Conservation (phyloP, 148 eudicot genomes). For the Hydrangea macrophylla region DNA sequence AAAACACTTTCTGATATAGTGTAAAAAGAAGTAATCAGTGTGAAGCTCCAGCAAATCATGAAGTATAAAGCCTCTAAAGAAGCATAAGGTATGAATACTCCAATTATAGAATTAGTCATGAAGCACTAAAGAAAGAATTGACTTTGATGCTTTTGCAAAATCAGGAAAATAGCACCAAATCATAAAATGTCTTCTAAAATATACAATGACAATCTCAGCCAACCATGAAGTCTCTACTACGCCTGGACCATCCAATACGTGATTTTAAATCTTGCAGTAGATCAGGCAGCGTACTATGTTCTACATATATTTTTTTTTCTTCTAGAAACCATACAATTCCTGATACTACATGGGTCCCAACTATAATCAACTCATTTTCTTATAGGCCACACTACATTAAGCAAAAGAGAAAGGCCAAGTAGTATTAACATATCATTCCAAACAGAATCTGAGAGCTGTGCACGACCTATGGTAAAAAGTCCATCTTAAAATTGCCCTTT, state of each 20-base stretch:
- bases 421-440: no score
- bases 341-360: neutral
- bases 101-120: neutral
- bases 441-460: no score
- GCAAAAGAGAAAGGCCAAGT: no score
- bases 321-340: neutral
- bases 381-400: no score
- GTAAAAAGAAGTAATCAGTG: neutral
- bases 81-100: neutral
- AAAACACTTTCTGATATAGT: neutral
- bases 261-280: neutral
- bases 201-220: neutral
- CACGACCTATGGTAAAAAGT: no score
- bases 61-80: neutral
- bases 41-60: neutral
- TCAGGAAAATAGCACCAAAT: neutral
- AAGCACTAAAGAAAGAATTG: neutral
- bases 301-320: neutral
- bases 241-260: neutral
- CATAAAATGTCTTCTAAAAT: neutral
- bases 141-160: neutral
- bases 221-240: neutral
- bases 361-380: neutral
- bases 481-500: no score
- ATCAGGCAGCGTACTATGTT: neutral